These are phyloP conservation scores for Gypsophila paniculata DNA, from an alignment of 179 eudicot genomes.

Conservation along the genomic window DNA sequence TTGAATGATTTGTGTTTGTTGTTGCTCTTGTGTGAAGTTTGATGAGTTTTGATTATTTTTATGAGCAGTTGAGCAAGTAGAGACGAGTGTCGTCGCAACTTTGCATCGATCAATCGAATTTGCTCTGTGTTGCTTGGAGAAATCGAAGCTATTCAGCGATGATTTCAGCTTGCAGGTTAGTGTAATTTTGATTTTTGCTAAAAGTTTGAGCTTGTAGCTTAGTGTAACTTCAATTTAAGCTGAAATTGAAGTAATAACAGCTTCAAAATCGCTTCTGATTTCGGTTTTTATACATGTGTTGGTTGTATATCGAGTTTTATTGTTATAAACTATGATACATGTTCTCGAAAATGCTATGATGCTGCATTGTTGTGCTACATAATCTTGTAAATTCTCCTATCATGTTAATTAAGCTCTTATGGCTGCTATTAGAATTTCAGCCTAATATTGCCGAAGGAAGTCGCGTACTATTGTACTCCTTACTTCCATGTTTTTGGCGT, in stretches of 20 bases:
- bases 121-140: slow-evolving; percentile 73
- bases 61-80: slow-evolving; percentile 74
- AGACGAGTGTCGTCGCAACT: slow-evolving; percentile 57
- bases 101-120: slow-evolving; percentile 70
- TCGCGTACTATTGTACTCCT: not conserved
- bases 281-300: too few species aligned
- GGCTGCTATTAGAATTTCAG: not conserved
- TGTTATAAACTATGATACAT: too few species aligned
- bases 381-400: not conserved
- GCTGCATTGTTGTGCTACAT: not conserved
- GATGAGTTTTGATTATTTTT: slow-evolving; percentile 9
- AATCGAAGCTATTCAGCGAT: slow-evolving; percentile 40
- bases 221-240: not conserved
- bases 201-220: not conserved
- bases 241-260: not conserved
- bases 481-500: too few species aligned
- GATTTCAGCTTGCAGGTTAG: slow-evolving; percentile 73
- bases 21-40: slow-evolving; percentile 13
- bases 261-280: slow-evolving; percentile 9
- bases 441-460: not conserved
- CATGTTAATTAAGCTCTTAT: not conserved
- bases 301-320: too few species aligned
- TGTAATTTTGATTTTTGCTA: slow-evolving; percentile 1
- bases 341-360: too few species aligned
- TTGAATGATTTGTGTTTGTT: not conserved